phyloP scores from a whole-genome alignment of 2,329 filamentous ascomycete genomes.

The Penicillium oxalicum region DNA sequence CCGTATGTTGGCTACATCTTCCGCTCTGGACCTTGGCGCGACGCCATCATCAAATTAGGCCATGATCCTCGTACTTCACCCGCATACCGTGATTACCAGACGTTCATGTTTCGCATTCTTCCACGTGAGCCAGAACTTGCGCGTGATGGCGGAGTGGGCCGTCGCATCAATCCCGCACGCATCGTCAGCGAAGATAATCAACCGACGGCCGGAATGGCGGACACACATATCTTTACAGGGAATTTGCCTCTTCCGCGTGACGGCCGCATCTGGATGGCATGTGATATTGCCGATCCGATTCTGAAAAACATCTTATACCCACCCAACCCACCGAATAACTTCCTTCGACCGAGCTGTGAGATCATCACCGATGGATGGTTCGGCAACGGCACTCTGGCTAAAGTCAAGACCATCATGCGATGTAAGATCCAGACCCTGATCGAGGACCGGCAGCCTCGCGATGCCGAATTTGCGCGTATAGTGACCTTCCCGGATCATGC shows the following conservation, averaged over 20 bases:
- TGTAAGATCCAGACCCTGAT: slow-evolving; percentile 58
- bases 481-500: slow-evolving; percentile 36
- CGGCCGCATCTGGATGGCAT: slow-evolving; percentile 89
- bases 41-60: slow-evolving; percentile 78
- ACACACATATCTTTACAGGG: slow-evolving; percentile 74
- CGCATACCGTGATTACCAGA: slow-evolving; percentile 77
- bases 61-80: slow-evolving; percentile 76
- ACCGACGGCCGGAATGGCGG: slow-evolving; percentile 1
- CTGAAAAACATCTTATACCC: slow-evolving; percentile 61
- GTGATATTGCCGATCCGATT: slow-evolving; percentile 79
- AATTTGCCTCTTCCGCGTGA: slow-evolving; percentile 62
- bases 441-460: slow-evolving; percentile 27
- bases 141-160: slow-evolving; percentile 26
- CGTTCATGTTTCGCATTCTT: slow-evolving; percentile 72
- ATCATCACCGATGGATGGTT: slow-evolving; percentile 71
- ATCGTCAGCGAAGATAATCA: slow-evolving; percentile 9
- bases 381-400: slow-evolving; percentile 78
- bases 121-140: slow-evolving; percentile 30
- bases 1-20: slow-evolving; percentile 90
- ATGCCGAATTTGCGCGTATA: slow-evolving; percentile 34
- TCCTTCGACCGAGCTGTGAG: slow-evolving; percentile 56
- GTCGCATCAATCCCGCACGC: slow-evolving; percentile 26
- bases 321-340: slow-evolving; percentile 44
- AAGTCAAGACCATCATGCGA: slow-evolving; percentile 33
- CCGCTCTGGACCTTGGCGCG: slow-evolving; percentile 84